These are phyloP conservation scores for Ophiocordyceps robertsii DNA, from an alignment of 2,329 filamentous ascomycete species.

Conservation along the genomic window DNA sequence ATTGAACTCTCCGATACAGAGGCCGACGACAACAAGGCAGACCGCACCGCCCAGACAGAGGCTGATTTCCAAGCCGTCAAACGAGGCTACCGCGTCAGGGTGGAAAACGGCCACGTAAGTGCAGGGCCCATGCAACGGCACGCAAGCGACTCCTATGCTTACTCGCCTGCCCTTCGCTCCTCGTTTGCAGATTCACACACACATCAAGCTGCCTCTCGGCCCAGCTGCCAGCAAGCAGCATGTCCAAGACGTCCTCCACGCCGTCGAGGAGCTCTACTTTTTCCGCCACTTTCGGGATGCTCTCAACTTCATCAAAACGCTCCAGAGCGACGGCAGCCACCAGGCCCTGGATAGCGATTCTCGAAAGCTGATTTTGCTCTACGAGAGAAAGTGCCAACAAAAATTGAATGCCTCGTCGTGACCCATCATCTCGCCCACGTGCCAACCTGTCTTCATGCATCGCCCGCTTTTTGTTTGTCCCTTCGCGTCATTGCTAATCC, in stretches of 20 bases:
- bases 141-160: background rate
- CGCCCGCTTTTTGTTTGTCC: no score
- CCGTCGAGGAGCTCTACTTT: slow-evolving; percentile 45
- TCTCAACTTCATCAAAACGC: slow-evolving; percentile 22
- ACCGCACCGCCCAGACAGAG: slow-evolving; percentile 32
- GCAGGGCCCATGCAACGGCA: background rate
- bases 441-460: no score
- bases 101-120: slow-evolving; percentile 40
- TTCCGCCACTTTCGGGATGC: slow-evolving; percentile 32
- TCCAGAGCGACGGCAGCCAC: slow-evolving; percentile 17
- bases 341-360: slow-evolving; percentile 30
- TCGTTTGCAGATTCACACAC: slow-evolving; percentile 26
- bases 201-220: slow-evolving; percentile 26
- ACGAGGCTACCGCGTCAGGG: slow-evolving; percentile 29
- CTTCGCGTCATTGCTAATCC: no score
- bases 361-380: slow-evolving; percentile 23
- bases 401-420: slow-evolving; percentile 10
- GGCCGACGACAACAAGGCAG: slow-evolving; percentile 7
- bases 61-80: slow-evolving; percentile 33
- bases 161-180: background rate
- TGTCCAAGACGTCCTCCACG: slow-evolving; percentile 37
- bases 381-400: slow-evolving; percentile 26
- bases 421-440: background rate
- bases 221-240: slow-evolving; percentile 28
- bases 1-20: slow-evolving; percentile 20